Evolutionary conservation across 805 yeast species (phyloP).

Genomic region (Saccharomycopsis javanensis): DNA sequence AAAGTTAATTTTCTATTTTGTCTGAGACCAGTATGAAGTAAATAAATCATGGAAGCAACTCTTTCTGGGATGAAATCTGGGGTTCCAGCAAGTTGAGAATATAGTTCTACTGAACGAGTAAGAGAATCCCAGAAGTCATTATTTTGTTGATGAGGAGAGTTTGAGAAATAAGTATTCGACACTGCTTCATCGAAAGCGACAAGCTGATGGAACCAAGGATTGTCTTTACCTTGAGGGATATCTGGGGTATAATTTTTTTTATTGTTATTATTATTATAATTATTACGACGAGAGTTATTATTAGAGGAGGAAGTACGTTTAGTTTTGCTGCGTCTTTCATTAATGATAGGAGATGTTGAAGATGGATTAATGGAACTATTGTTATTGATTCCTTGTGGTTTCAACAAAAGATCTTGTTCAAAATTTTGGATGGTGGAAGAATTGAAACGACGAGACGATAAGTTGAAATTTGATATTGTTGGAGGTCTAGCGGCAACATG

Average conservation of each 20-base stretch:
- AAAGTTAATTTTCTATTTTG: conserved; percentile 46
- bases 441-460: conserved; percentile 16
- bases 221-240: conserved; percentile 23
- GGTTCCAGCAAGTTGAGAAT: conserved; percentile 36
- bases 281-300: conserved; percentile 23
- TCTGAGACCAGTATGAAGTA: conserved; percentile 46
- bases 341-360: conserved; percentile 10
- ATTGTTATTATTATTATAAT: conserved; percentile 22
- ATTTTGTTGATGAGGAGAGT: conserved; percentile 23
- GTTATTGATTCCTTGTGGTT: conserved; percentile 22
- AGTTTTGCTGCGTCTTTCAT: conserved; percentile 18
- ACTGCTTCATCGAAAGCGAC: conserved; percentile 44
- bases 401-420: conserved; percentile 15
- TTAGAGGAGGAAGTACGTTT: conserved; percentile 21
- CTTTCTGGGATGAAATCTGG: conserved; percentile 39
- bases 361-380: conserved; percentile 15
- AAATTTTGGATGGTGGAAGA: conserved; percentile 7
- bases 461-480: conserved; percentile 13
- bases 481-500: conserved; percentile 12
- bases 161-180: conserved; percentile 25
- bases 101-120: conserved; percentile 40
- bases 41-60: conserved; percentile 40
- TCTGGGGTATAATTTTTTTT: conserved; percentile 15
- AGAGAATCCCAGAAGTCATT: conserved; percentile 45
- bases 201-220: conserved; percentile 43